phyloP scores from a whole-genome alignment of 2,329 filamentous ascomycete species.

The Fusarium praegraminearum region DNA sequence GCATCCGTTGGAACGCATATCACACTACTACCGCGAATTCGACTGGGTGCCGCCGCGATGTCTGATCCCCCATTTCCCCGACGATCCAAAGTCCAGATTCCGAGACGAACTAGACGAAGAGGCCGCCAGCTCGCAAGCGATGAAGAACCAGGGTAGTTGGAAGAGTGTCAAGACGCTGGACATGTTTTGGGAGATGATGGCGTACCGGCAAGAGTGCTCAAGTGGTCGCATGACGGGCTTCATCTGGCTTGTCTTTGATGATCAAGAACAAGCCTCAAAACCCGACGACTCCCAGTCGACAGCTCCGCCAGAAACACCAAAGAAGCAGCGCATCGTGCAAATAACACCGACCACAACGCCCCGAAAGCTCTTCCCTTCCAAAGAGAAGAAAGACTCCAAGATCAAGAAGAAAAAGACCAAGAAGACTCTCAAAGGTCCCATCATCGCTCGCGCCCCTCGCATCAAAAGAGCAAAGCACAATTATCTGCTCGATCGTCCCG shows the following conservation, averaged over 20 bases:
- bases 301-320: slow-evolving; percentile 51
- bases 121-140: slow-evolving; percentile 67
- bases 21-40: slow-evolving; percentile 70
- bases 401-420: slow-evolving; percentile 53
- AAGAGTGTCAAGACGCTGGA: slow-evolving; percentile 84
- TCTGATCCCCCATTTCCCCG: slow-evolving; percentile 89
- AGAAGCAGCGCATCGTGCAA: slow-evolving; percentile 43
- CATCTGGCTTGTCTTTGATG: slow-evolving; percentile 89
- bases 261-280: slow-evolving; percentile 48
- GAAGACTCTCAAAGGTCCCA: slow-evolving; percentile 67
- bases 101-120: slow-evolving; percentile 91
- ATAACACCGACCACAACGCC: slow-evolving; percentile 52
- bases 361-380: slow-evolving; percentile 50
- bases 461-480: slow-evolving; percentile 70
- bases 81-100: slow-evolving; percentile 94
- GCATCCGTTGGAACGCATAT: slow-evolving; percentile 75
- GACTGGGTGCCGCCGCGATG: slow-evolving; percentile 79
- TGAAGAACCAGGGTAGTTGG: slow-evolving; percentile 77
- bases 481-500: slow-evolving; percentile 62
- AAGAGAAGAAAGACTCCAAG: slow-evolving; percentile 21
- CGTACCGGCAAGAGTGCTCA: slow-evolving; percentile 94
- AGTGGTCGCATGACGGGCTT: slow-evolving; percentile 93
- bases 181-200: slow-evolving; percentile 99
- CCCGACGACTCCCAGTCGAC: slow-evolving; percentile 41
- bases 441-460: slow-evolving; percentile 72